These are phyloP conservation scores for Solanum stenotomum DNA, from an alignment of 257 asterid genomes.

Conservation along the genomic window DNA sequence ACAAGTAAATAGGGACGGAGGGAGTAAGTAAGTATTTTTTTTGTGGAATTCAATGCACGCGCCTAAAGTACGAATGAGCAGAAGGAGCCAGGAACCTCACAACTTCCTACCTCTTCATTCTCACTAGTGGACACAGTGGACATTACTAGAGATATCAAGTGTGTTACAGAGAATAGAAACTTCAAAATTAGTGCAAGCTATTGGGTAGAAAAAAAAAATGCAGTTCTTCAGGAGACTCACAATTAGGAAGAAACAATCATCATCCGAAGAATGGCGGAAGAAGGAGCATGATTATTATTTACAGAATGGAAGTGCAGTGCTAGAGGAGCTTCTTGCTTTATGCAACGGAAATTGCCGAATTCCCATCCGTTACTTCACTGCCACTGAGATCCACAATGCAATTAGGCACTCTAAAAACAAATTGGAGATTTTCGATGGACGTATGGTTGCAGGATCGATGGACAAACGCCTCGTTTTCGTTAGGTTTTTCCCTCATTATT, in stretches of 20 bases:
- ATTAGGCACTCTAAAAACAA: neutral
- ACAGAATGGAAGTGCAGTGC: neutral
- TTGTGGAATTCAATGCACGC: no score
- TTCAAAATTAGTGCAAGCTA: no score
- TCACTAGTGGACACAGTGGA: no score
- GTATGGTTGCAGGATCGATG: neutral
- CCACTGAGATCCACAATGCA: neutral
- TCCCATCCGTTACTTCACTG: conserved; percentile 1
- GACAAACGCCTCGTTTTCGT: neutral
- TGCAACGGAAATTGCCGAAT: neutral
- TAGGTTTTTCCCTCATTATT: neutral
- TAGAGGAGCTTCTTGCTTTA: neutral
- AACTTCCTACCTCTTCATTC: no score
- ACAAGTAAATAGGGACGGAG: no score
- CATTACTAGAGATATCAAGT: no score
- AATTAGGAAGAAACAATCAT: neutral
- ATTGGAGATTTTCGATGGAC: neutral
- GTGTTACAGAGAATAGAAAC: no score
- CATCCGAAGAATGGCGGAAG: neutral
- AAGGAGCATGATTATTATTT: neutral
- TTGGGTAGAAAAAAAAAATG: no score
- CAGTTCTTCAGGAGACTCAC: no score
- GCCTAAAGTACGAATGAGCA: no score
- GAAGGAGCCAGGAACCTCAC: no score
- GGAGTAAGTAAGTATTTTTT: no score